Conservation (phyloP, 345 rosid genomes). For the Hevea brasiliensis region DNA sequence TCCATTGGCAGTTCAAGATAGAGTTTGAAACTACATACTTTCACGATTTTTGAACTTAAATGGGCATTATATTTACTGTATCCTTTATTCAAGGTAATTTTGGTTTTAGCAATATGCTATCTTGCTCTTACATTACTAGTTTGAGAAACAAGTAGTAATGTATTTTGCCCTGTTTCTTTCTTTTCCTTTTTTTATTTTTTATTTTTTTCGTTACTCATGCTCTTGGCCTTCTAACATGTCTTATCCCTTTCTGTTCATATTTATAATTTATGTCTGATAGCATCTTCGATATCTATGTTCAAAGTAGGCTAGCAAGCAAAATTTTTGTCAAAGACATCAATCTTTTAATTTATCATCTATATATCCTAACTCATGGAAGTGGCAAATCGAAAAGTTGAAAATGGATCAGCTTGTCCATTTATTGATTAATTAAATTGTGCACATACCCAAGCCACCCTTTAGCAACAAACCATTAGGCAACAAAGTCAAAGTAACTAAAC, state of each 20-base stretch:
- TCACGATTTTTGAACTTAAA: background rate
- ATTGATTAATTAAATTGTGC: background rate
- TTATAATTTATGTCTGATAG: background rate
- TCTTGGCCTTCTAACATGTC: background rate
- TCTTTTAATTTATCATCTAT: background rate
- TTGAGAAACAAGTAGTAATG: background rate
- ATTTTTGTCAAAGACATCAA: no score
- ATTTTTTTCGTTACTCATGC: background rate
- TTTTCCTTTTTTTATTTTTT: background rate
- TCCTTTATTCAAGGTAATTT: constrained; percentile 27
- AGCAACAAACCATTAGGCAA: no score
- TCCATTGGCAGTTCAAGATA: constrained; percentile 34
- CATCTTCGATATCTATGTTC: background rate
- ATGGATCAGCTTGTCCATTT: no score
- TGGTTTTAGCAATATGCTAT: background rate
- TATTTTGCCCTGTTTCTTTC: background rate
- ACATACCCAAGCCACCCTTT: no score
- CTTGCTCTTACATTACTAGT: background rate
- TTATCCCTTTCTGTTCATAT: background rate
- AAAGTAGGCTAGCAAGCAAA: background rate
- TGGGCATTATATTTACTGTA: background rate
- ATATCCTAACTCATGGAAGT: no score
- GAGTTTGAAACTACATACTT: constrained; percentile 19
- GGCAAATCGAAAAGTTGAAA: no score
- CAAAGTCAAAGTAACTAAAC: no score